Evolutionary conservation across 2,329 filamentous ascomycete species (phyloP).

Genomic region (Penicillium sp.): DNA sequence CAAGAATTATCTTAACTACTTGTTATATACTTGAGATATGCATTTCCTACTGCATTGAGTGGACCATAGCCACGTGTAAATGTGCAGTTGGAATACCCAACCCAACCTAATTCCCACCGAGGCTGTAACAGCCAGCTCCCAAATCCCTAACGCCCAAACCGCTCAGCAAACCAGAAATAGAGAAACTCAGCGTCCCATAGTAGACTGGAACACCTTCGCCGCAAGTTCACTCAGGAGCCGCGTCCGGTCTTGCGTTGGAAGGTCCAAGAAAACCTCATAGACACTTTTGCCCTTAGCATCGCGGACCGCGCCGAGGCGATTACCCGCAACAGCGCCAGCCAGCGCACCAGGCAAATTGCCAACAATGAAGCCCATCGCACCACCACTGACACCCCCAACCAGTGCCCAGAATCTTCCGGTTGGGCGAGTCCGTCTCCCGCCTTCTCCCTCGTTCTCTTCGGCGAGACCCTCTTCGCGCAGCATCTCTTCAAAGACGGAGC

Average conservation of each 20-base stretch:
- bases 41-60: too few species aligned
- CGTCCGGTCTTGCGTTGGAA: slow-evolving; percentile 79
- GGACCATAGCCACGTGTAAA: not conserved
- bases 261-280: slow-evolving; percentile 82
- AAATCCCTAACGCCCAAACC: slow-evolving; percentile 8
- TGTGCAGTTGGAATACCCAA: not conserved
- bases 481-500: slow-evolving; percentile 88
- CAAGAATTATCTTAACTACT: not conserved
- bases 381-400: slow-evolving; percentile 81
- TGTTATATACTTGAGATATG: not conserved
- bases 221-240: slow-evolving; percentile 81
- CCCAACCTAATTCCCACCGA: not conserved
- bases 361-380: slow-evolving; percentile 89
- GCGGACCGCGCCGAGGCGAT: slow-evolving; percentile 82
- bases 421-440: slow-evolving; percentile 42
- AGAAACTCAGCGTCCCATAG: slow-evolving; percentile 31
- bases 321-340: slow-evolving; percentile 88
- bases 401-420: slow-evolving; percentile 83
- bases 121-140: not conserved
- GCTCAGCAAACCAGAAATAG: not conserved
- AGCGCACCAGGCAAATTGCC: slow-evolving; percentile 87
- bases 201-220: slow-evolving; percentile 69
- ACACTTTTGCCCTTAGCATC: slow-evolving; percentile 95
- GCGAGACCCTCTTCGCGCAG: slow-evolving; percentile 81
- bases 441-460: slow-evolving; percentile 60